Base-by-base conservation (phyloP, 257 asterid genomes). In the Phtheirospermum japonicum region DNA sequence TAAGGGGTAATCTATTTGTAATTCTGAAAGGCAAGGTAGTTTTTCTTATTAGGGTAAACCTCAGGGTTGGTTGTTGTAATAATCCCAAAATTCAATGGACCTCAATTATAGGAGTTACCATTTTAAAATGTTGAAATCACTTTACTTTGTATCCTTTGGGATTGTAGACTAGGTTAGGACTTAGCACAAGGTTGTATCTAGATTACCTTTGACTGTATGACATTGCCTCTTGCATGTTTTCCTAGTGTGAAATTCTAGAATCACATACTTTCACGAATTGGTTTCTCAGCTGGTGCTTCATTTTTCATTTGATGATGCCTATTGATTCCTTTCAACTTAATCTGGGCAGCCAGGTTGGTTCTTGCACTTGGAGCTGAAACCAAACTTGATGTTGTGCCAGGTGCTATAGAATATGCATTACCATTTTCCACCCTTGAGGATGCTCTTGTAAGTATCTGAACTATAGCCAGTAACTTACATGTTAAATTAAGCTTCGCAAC, bases 321-420 rank as follows among this genome's bases (percentile, higher is more conserved):
- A 14, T 79, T 84, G 77, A 78, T 67, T 54, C 71, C 64, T 63
- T 65, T 51, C 71, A 59, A 49, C 53, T 79, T 75, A 45, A 71
- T 73, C 69, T 75, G 90, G 91, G 82, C 87, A 88, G 98, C 85
- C 85, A 92, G 97, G 98, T 82, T 92, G 96, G 97, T 92, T 64
- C 87, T 92, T 82, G 97, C 99, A 16, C 80, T 89, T 50, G 99
- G 97, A 80, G 94, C 96, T 71, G 95, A 89, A 71, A 60, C 97
- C 69, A 86, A 83, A 76, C 83, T 86, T 76, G 93, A 92, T 73
- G 43, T 75, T 26, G 93, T 83, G 74, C 99, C 99, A 20, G 99
- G 99, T 49, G 95, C 99, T 66, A 63, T 71, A 7, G 95, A 86
- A 58, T 69, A 83, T 79, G 99, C 99, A 9, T 68, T 89, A 48